A percentile compares a stretch with the other conserved stretches of the same genome.
phyloP scores from a whole-genome alignment of 177 flowering plant species.

The Vitis hybrid region DNA sequence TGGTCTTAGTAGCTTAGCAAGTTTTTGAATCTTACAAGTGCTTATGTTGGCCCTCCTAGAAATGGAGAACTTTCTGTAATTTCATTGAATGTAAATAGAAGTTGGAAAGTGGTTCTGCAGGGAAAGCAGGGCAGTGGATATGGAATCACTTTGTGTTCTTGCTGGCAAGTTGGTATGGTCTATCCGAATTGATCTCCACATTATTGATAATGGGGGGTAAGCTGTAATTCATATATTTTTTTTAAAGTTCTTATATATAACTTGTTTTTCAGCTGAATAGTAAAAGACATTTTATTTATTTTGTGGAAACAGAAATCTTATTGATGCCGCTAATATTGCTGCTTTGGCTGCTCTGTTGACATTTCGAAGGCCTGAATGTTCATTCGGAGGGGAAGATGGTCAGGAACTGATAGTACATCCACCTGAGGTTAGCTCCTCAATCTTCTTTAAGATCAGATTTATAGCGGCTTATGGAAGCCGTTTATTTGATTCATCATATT shows the following conservation, averaged over 20 bases:
- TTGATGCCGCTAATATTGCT: constrained; percentile 97
- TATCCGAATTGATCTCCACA: constrained; percentile 87
- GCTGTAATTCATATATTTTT: not conserved
- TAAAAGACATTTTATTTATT: not conserved
- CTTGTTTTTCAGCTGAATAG: not conserved
- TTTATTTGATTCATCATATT: no score
- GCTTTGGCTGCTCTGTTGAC: constrained; percentile 92
- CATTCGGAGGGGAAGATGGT: constrained; percentile 84
- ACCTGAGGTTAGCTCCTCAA: constrained; percentile 63
- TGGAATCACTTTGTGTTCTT: constrained; percentile 90
- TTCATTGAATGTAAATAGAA: not conserved
- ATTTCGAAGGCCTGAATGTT: constrained; percentile 91
- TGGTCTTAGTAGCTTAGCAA: no score
- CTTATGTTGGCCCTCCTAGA: not conserved
- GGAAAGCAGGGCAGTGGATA: constrained; percentile 97
- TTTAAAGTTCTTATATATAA: not conserved
- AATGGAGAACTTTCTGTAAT: not conserved
- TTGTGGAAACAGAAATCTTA: constrained; percentile 67
- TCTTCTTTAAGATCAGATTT: not conserved
- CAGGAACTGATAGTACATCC: constrained; percentile 82
- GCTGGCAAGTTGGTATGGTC: constrained; percentile 93
- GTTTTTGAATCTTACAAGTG: not conserved
- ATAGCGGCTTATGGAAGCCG: no score
- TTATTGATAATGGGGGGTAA: constrained; percentile 97
- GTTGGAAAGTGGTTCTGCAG: constrained; percentile 42